phyloP scores from a whole-genome alignment of 306 rosid species.

The Cucurbita argyrosperma region DNA sequence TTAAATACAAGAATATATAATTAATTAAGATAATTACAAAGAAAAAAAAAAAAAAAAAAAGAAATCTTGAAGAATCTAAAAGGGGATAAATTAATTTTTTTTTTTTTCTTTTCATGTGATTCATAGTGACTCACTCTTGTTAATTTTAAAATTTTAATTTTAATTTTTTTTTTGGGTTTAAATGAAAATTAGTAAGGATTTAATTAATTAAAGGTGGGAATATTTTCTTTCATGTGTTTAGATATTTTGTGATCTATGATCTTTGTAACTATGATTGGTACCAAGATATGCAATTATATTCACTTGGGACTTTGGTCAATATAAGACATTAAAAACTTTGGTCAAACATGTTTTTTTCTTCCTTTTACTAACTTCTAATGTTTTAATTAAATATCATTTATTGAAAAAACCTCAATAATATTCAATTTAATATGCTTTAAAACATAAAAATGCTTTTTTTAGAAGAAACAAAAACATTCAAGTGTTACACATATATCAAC shows the following conservation, averaged over 20 bases:
- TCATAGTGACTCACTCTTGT: constrained; percentile 7
- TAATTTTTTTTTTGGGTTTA: background rate
- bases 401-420: background rate
- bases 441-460: no score
- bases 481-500: no score
- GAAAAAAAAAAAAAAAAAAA: background rate
- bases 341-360: background rate
- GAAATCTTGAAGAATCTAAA: background rate
- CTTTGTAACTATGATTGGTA: constrained; percentile 9
- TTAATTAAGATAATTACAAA: background rate
- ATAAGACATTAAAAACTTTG: background rate
- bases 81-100: background rate
- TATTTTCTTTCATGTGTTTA: constrained; percentile 71
- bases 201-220: constrained; percentile 23
- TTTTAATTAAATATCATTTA: background rate
- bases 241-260: constrained; percentile 25
- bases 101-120: constrained; percentile 7
- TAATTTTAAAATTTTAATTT: background rate
- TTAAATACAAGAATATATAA: background rate
- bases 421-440: no score
- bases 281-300: background rate
- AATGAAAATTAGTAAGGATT: background rate
- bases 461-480: no score
- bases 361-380: background rate
- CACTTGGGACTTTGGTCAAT: constrained; percentile 1